A percentile compares a stretch with the other conserved stretches of the same genome.
These are phyloP conservation scores for Diphasiastrum complanatum DNA, from an alignment of 83 land plant genomes.

Conservation along the genomic window DNA sequence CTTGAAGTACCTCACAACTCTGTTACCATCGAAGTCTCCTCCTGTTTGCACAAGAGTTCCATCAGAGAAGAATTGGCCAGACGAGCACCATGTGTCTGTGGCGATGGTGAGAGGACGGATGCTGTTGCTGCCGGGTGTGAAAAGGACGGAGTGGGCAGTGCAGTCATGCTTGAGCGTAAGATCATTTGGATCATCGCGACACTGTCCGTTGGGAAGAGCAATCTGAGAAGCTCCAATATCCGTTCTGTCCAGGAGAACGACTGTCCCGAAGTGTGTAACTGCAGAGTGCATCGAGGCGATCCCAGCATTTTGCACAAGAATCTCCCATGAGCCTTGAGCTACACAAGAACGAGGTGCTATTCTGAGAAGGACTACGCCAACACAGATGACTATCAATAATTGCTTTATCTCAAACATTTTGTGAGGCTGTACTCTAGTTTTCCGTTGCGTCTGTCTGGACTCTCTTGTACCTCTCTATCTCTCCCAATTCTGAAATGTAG, in stretches of 20 bases:
- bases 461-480: too few relatives aligned
- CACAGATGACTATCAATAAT: too few relatives aligned
- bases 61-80: conserved; percentile 26
- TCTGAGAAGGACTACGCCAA: too few relatives aligned
- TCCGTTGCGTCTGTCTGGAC: too few relatives aligned
- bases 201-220: conserved; percentile 37
- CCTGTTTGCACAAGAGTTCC: conserved; percentile 39
- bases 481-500: too few relatives aligned
- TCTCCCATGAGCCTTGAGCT: too few relatives aligned
- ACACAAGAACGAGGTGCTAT: too few relatives aligned
- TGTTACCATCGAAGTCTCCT: conserved; percentile 38
- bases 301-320: too few relatives aligned
- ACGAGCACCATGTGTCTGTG: conserved; percentile 52
- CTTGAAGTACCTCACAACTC: conserved; percentile 22
- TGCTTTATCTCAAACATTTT: too few relatives aligned
- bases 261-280: conserved; percentile 34
- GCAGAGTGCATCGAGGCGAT: conserved; percentile 62
- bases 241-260: conserved; percentile 51
- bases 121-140: conserved; percentile 32
- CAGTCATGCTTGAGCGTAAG: conserved; percentile 34
- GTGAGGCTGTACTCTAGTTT: too few relatives aligned
- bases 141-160: conserved; percentile 56
- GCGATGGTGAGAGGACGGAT: conserved; percentile 43
- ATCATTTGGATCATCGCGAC: conserved; percentile 36
- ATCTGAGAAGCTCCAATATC: conserved; percentile 46